Conservation (phyloP, 108 stramenopile genomes). For the Nitzschia sp. region DNA sequence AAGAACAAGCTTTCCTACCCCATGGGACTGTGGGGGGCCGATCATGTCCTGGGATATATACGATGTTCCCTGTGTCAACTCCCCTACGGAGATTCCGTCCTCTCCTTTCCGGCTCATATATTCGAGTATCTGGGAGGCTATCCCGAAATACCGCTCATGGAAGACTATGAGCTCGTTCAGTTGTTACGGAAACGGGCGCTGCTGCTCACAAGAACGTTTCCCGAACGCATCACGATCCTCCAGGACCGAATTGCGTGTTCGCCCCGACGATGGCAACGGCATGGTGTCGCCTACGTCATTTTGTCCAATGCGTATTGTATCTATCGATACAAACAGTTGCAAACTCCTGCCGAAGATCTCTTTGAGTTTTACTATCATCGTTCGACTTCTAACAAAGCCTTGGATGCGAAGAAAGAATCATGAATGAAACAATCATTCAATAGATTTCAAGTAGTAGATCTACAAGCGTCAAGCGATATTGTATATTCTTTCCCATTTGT, state of each 20-base stretch:
- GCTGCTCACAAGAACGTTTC: neutral
- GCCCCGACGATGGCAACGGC: constrained; percentile 84
- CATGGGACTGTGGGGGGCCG: constrained; percentile 6
- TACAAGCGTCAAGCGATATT: too few relatives aligned
- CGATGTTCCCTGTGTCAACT: constrained; percentile 47
- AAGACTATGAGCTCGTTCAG: constrained; percentile 85
- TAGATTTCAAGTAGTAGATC: too few relatives aligned
- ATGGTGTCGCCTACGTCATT: constrained; percentile 72
- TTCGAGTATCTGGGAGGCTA: constrained; percentile 82
- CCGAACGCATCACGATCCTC: constrained; percentile 50
- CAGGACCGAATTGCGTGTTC: constrained; percentile 59
- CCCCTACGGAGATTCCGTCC: constrained; percentile 87
- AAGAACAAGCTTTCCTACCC: constrained; percentile 16
- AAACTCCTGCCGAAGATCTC: constrained; percentile 50
- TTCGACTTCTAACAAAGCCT: too few relatives aligned
- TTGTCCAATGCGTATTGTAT: constrained; percentile 66
- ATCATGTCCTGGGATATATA: constrained; percentile 8
- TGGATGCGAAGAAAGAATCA: too few relatives aligned
- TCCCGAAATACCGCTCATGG: constrained; percentile 87
- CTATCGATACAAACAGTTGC: constrained; percentile 46
- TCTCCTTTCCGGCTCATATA: constrained; percentile 66
- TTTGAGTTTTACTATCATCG: constrained; percentile 58
- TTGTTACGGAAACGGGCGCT: constrained; percentile 59
- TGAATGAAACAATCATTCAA: too few relatives aligned
- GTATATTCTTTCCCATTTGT: too few relatives aligned